Evolutionary conservation across 192 early-diverging fungal genomes (phyloP), one percentile per base, ranked within the genome.

Genomic region (Allomyces macrogynus): DNA sequence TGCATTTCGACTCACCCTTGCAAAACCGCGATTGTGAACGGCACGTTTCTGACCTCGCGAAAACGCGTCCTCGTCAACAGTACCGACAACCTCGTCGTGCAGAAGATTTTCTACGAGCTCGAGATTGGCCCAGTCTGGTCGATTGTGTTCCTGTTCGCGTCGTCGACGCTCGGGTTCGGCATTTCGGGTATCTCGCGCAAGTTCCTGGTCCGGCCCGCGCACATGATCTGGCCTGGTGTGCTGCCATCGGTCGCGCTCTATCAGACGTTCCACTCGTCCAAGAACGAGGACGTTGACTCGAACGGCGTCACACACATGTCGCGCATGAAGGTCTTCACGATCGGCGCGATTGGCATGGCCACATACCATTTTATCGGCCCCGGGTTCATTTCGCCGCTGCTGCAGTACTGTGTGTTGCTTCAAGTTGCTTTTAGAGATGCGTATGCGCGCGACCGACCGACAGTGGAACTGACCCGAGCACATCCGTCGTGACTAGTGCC

Each of bases 351-450:
- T 24, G 64, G 54, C 49, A 76, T 72, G 62, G 81, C 81, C 63
- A 43, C 75, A 1, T 85, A 74, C 72, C 76, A 79, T 68, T 78
- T 79, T 69, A 23, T 89, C 16, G 32, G 32, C 7, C 86, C 87
- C 12, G 78, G 77, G 20, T 80, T 82, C 43, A 78, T 89, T 42
- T 80, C 86, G 69, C 87, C 87, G 5, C 66, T 83, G 3, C 72
- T 89, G 24, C 74, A 83, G 1, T 78, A 78, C n/a, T 73, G 90
- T 27, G 68, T 83, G 12, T 69, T 83, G 1, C 42, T 68, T 85
- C 9, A 85, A 8, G 32, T 7, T 40, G 3, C 4, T 40, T 40
- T 40, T 40, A 7, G 7, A 40, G 32, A 3, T n/a, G n/a, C 32
- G 7, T 40, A 7, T 8, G 3, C 7, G 32, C 32, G 32, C 32